Evolutionary conservation across 352 stramenopile species (phyloP).

Genomic region (Achlya hypogyna): DNA sequence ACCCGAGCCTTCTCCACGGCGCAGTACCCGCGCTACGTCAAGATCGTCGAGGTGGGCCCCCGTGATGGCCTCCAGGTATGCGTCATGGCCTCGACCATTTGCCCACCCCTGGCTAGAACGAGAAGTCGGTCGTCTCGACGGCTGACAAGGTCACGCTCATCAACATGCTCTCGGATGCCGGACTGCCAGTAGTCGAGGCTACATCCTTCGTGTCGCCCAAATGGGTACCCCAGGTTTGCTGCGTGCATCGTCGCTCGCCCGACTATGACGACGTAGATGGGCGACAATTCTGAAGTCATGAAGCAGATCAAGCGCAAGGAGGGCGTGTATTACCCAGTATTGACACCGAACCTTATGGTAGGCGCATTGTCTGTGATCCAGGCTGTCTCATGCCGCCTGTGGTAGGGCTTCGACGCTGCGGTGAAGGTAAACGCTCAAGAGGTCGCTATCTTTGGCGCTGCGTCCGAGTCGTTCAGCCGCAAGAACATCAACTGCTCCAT

Average conservation of each 20-base stretch:
- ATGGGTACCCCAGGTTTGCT: conserved; percentile 88
- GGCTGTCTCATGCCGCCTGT: no score
- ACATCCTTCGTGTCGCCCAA: conserved; percentile 95
- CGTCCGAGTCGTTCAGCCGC: conserved; percentile 91
- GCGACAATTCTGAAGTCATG: conserved; percentile 85
- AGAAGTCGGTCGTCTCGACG: conserved; percentile 80
- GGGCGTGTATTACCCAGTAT: conserved; percentile 81
- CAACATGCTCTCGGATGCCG: conserved; percentile 83
- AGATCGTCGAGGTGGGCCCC: conserved; percentile 92
- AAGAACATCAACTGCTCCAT: conserved; percentile 98
- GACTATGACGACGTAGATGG: conserved; percentile 69
- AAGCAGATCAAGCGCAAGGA: conserved; percentile 62
- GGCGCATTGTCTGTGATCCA: no score
- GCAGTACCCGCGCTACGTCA: conserved; percentile 64
- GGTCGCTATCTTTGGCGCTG: conserved; percentile 93
- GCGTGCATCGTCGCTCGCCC: neutral
- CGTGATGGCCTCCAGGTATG: conserved; percentile 88
- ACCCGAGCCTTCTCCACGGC: neutral
- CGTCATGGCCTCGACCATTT: neutral
- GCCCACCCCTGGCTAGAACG: conserved; percentile 61
- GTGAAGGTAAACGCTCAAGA: conserved; percentile 80
- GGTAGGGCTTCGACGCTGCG: conserved; percentile 81
- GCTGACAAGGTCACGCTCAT: conserved; percentile 89
- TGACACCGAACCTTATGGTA: conserved; percentile 93
- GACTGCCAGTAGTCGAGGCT: conserved; percentile 86